A percentile compares a stretch with the other conserved stretches of the same genome.
phyloP scores from a whole-genome alignment of 2,329 filamentous ascomycete genomes.

The Raffaelea ambrosiae region DNA sequence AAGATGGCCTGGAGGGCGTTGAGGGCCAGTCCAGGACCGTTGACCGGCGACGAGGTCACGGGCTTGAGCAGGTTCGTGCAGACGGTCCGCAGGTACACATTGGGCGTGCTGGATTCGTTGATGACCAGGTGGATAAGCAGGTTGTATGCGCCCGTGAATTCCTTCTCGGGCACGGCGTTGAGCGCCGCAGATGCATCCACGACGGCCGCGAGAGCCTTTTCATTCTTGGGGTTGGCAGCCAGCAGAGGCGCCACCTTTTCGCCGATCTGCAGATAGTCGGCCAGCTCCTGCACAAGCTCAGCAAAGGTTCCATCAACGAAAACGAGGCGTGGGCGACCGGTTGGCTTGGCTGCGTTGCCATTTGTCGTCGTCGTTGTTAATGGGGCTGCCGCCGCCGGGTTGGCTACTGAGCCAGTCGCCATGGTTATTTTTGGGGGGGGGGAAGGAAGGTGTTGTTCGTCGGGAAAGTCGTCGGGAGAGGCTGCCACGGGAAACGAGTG shows the following conservation, averaged over 20 bases:
- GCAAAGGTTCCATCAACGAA: slow-evolving; percentile 89
- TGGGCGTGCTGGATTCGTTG: slow-evolving; percentile 67
- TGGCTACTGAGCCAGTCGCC: no score
- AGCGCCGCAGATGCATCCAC: slow-evolving; percentile 70
- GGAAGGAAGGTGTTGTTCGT: no score
- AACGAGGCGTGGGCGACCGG: slow-evolving; percentile 46
- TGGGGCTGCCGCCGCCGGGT: not conserved
- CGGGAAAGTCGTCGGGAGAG: no score
- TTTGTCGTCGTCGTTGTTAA: not conserved
- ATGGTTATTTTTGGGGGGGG: no score
- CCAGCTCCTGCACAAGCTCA: slow-evolving; percentile 89
- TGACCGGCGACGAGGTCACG: slow-evolving; percentile 74
- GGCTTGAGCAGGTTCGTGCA: slow-evolving; percentile 86
- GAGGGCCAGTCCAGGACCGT: slow-evolving; percentile 78
- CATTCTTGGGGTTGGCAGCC: slow-evolving; percentile 60
- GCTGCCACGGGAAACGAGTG: no score
- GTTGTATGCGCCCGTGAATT: slow-evolving; percentile 94
- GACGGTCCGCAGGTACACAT: slow-evolving; percentile 78
- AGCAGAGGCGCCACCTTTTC: slow-evolving; percentile 69
- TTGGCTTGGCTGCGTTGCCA: not conserved
- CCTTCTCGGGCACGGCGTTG: slow-evolving; percentile 86
- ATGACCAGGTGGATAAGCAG: slow-evolving; percentile 88
- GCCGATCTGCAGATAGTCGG: slow-evolving; percentile 81
- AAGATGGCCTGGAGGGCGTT: slow-evolving; percentile 91
- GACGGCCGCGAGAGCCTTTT: slow-evolving; percentile 83